Percentiles rank a stretch among this genome's conserved stretches.
phyloP scores from a whole-genome alignment of 208 protist species.

The Crithidia fasciculata region DNA sequence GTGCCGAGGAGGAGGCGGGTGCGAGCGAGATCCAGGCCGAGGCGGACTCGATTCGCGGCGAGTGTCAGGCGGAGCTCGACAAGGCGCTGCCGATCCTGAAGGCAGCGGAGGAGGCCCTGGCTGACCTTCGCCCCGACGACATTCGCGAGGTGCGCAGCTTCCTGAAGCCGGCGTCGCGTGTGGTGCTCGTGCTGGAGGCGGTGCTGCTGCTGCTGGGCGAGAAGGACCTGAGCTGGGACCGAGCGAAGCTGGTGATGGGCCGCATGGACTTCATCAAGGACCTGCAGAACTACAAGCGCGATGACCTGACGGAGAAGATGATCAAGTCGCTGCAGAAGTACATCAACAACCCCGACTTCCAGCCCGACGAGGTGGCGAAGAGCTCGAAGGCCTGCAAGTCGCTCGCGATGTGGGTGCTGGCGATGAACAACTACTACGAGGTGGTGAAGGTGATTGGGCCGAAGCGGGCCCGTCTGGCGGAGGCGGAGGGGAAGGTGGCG shows the following conservation, averaged over 20 bases:
- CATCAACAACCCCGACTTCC: conserved; percentile 94
- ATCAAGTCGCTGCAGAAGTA: conserved; percentile 94
- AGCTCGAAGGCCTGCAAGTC: conserved; percentile 95
- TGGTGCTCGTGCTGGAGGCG: conserved; percentile 93
- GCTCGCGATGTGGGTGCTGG: conserved; percentile 95
- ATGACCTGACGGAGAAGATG: conserved; percentile 88
- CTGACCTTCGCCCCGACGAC: conserved; percentile 93
- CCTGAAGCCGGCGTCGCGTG: conserved; percentile 88
- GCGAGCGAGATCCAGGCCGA: conserved; percentile 89
- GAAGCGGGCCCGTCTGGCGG: conserved; percentile 76
- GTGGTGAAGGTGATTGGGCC: conserved; percentile 92
- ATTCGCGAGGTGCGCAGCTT: conserved; percentile 95
- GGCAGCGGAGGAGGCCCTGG: conserved; percentile 92
- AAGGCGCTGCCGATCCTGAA: conserved; percentile 95
- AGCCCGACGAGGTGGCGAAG: conserved; percentile 93
- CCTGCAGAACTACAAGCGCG: conserved; percentile 93
- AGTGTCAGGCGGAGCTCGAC: conserved; percentile 95
- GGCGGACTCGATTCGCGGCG: conserved; percentile 87
- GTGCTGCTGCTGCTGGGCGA: conserved; percentile 93
- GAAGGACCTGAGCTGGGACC: conserved; percentile 94
- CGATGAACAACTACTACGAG: conserved; percentile 95
- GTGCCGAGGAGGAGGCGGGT: conserved; percentile 86
- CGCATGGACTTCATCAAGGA: conserved; percentile 94
- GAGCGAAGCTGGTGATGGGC: conserved; percentile 92
- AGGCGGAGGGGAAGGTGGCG: conserved; percentile 86